phyloP scores from a whole-genome alignment of 2,329 filamentous ascomycete genomes.

The Trichothecium roseum region DNA sequence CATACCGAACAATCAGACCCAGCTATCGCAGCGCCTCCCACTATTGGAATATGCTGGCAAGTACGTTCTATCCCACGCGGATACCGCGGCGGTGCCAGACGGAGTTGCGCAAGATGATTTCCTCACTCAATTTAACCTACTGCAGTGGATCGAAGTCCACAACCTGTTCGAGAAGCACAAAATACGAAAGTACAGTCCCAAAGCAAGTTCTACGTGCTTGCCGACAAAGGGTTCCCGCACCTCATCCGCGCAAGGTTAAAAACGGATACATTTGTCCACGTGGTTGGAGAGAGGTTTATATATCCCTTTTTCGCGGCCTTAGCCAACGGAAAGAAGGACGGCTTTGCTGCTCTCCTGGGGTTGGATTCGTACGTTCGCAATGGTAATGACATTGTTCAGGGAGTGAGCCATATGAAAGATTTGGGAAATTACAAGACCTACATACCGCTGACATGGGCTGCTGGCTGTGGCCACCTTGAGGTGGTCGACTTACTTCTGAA shows the following conservation, averaged over 20 bases:
- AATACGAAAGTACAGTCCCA: neutral
- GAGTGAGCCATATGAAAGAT: too few species aligned
- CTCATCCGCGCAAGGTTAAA: neutral
- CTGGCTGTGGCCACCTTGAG: too few species aligned
- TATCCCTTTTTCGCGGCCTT: constrained; percentile 23
- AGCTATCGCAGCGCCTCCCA: constrained; percentile 11
- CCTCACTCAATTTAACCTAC: constrained; percentile 15
- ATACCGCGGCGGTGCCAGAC: constrained; percentile 1
- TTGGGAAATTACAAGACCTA: too few species aligned
- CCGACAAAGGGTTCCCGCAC: neutral
- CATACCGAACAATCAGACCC: too few species aligned
- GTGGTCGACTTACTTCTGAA: too few species aligned
- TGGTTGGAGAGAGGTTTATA: neutral
- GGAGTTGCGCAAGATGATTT: constrained; percentile 18
- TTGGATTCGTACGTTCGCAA: constrained; percentile 3
- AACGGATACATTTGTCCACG: constrained; percentile 3
- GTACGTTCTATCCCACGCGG: constrained; percentile 2
- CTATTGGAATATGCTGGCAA: constrained; percentile 30
- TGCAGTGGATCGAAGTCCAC: constrained; percentile 17
- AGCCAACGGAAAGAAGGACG: constrained; percentile 15
- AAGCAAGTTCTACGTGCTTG: neutral
- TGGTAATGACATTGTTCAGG: too few species aligned
- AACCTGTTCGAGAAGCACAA: constrained; percentile 10
- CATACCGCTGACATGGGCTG: too few species aligned
- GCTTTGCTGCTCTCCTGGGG: constrained; percentile 10